These are phyloP conservation scores for Canavalia gladiata DNA, from an alignment of 306 rosid species.

Conservation along the genomic window DNA sequence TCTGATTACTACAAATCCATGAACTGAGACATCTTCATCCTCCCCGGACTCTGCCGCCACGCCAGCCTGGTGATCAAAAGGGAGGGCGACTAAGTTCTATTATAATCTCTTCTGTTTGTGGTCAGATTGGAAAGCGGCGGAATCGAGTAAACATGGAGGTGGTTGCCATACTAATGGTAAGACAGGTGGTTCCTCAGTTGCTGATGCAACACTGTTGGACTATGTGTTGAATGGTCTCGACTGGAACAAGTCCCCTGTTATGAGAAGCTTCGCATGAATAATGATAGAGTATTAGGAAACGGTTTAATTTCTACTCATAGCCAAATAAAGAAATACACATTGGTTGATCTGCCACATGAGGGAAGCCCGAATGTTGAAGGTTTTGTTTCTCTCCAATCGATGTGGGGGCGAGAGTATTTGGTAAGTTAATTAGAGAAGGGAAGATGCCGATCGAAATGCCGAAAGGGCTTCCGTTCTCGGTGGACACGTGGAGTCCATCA, in stretches of 20 bases:
- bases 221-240: constrained; percentile 61
- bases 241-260: constrained; percentile 54
- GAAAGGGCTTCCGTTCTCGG: constrained; percentile 78
- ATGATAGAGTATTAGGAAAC: constrained; percentile 47
- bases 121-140: constrained; percentile 65
- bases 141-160: constrained; percentile 59
- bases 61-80: constrained; percentile 27
- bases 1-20: too few species aligned
- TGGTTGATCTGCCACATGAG: constrained; percentile 71
- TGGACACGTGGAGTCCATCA: constrained; percentile 75
- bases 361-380: constrained; percentile 55
- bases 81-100: constrained; percentile 57
- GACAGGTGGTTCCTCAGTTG: constrained; percentile 46
- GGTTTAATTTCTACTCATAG: constrained; percentile 44
- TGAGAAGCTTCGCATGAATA: constrained; percentile 50
- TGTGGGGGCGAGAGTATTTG: too few species aligned
- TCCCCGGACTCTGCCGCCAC: too few species aligned
- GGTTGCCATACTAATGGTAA: constrained; percentile 49
- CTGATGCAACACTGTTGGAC: constrained; percentile 58
- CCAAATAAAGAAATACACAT: constrained; percentile 58
- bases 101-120: constrained; percentile 60
- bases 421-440: not conserved
- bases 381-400: too few species aligned
- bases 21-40: too few species aligned
- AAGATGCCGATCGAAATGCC: constrained; percentile 87